Evolutionary conservation across 352 stramenopile species (phyloP), one percentile per base, ranked within the genome.

Genomic region (Globisporangium paddicum): DNA sequence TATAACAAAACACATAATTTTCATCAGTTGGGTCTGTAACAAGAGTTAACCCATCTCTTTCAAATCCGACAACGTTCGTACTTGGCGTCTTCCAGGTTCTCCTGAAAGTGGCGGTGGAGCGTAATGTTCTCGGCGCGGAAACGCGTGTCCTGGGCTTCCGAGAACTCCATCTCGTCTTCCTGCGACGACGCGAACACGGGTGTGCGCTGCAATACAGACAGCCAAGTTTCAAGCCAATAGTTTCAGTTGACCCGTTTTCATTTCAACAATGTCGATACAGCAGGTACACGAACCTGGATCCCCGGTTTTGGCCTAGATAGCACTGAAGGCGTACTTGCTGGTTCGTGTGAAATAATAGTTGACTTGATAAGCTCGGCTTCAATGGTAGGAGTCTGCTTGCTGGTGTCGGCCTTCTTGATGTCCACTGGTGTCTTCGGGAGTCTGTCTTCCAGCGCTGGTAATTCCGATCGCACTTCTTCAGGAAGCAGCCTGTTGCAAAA

Each of bases 61-160:
- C 28, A 32, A 6, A 6, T 6, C 3, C 28, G 28, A 2, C 9
- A 3, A 16, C 9, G 14, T 49, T 69, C 71, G 8, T 61, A 95
- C 85, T 89, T 90, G 37, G 80, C 86, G 62, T 93, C 86, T 38
- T 93, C 86, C 11, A 95, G 62, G 51, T 93, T 89, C 65, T 95
- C 83, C 59, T 91, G 80, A 38, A 95, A 90, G 40, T 95, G 86
- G 19, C 79, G 82, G 62, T 93, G 83, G 37, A 95, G 55, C 59
- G 69, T 79, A 18, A 90, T 61, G 52, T 93, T 93, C 60, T 95
- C 86, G 5, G 76, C 72, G 37, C 69, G 71, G 62, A 92, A 89
- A 2, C 73, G 78, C 11, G 62, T 64, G 0, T 84, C 57, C 55
- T 93, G 61, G 16, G 85, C 75, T n/a, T 89, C 73, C 2, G 80